phyloP scores from a whole-genome alignment of 2,329 filamentous ascomycete genomes.

The Chaetomium sp. region DNA sequence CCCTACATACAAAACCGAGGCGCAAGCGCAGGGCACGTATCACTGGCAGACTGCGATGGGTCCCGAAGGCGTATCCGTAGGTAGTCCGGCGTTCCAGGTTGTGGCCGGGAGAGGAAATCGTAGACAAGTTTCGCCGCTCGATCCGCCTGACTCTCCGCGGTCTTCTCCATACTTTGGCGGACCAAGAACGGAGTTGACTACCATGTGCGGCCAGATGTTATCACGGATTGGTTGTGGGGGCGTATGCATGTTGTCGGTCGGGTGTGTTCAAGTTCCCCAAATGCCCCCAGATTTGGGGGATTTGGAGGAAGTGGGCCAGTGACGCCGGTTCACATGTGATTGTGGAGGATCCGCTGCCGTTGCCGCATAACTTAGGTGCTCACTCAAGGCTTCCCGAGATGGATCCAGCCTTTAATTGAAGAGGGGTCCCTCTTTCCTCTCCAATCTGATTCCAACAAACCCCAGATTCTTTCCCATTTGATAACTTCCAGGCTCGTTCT shows the following conservation, averaged over 20 bases:
- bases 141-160: neutral
- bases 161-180: slow-evolving; percentile 2
- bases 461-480: neutral
- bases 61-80: no score
- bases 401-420: slow-evolving; percentile 21
- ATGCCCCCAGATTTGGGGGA: slow-evolving; percentile 4
- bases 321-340: slow-evolving; percentile 22
- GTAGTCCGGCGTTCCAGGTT: slow-evolving; percentile 2
- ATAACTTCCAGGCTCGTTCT: neutral
- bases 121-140: neutral
- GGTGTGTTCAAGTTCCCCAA: neutral
- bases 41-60: neutral
- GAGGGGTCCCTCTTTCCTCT: neutral
- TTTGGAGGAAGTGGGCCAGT: neutral
- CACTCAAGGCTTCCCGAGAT: neutral
- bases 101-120: neutral
- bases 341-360: slow-evolving; percentile 7
- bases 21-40: neutral
- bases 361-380: neutral
- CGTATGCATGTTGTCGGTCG: no score
- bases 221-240: neutral
- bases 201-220: slow-evolving; percentile 17
- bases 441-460: neutral
- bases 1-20: no score
- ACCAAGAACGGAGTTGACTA: slow-evolving; percentile 13